Evolutionary conservation across 805 yeast genomes (phyloP).

Genomic region (Lipomyces sp.): DNA sequence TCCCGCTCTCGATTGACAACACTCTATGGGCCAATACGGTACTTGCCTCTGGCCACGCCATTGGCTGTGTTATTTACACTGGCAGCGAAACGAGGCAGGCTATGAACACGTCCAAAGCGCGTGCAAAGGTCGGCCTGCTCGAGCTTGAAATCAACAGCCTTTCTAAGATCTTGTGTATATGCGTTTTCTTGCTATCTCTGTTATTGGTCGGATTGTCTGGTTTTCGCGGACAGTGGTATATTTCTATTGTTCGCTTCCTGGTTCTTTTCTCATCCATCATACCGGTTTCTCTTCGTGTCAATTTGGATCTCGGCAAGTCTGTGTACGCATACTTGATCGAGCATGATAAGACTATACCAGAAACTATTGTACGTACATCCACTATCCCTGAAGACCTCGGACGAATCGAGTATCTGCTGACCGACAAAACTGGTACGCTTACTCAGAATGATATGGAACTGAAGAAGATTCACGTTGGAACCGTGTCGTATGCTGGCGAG

Average conservation of each 20-base stretch:
- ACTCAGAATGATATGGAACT: conserved; percentile 98
- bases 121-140: conserved; percentile 85
- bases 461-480: conserved; percentile 89
- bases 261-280: conserved; percentile 93
- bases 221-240: conserved; percentile 75
- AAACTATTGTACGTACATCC: conserved; percentile 92
- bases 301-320: conserved; percentile 91
- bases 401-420: conserved; percentile 85
- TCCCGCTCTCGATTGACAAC: conserved; percentile 81
- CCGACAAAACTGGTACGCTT: conserved; percentile 96
- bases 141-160: conserved; percentile 89
- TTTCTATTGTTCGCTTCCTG: conserved; percentile 86
- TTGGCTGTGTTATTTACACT: conserved; percentile 87
- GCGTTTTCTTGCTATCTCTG: conserved; percentile 79
- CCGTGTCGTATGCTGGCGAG: conserved; percentile 90
- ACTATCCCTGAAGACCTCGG: conserved; percentile 99
- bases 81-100: conserved; percentile 95
- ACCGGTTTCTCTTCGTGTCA: conserved; percentile 93
- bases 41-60: conserved; percentile 87
- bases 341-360: conserved; percentile 78
- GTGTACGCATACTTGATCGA: conserved; percentile 96
- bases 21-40: conserved; percentile 99
- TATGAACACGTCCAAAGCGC: conserved; percentile 85
- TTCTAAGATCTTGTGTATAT: conserved; percentile 84
- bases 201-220: conserved; percentile 82